A percentile compares a stretch with the other conserved stretches of the same genome.
These are phyloP conservation scores for Pseudogymnoascus sp. DNA, from an alignment of 2,329 filamentous ascomycete species.

Conservation along the genomic window DNA sequence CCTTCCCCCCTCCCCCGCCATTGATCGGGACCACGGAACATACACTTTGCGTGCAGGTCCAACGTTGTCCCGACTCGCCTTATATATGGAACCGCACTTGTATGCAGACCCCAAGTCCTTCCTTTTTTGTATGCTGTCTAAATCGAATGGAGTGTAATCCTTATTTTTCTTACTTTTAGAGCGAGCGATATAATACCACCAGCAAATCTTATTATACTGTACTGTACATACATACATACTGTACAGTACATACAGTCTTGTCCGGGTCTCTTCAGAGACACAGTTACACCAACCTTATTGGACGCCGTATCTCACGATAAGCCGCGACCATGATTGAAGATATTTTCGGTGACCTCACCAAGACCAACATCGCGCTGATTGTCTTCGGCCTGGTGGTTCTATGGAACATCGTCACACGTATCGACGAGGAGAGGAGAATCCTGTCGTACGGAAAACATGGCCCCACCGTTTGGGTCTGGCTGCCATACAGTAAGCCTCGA, in stretches of 20 bases:
- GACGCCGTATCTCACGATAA: background rate
- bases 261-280: background rate
- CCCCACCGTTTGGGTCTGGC: slow-evolving; percentile 28
- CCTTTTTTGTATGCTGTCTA: background rate
- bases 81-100: background rate
- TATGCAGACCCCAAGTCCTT: background rate
- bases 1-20: background rate
- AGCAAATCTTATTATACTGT: background rate
- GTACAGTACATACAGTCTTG: background rate
- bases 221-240: background rate
- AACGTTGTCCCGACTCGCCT: slow-evolving; percentile 1
- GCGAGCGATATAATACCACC: background rate
- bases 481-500: slow-evolving; percentile 39
- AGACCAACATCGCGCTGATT: background rate
- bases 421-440: slow-evolving; percentile 38
- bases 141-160: background rate
- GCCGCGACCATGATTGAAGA: slow-evolving; percentile 5
- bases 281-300: background rate
- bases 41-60: background rate
- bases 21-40: background rate
- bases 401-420: slow-evolving; percentile 26
- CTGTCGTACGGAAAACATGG: slow-evolving; percentile 38
- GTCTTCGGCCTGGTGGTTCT: background rate
- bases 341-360: background rate
- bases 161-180: background rate